These are phyloP conservation scores for Hirsutella thompsonii DNA, from an alignment of 2,329 filamentous ascomycete species.

Conservation along the genomic window DNA sequence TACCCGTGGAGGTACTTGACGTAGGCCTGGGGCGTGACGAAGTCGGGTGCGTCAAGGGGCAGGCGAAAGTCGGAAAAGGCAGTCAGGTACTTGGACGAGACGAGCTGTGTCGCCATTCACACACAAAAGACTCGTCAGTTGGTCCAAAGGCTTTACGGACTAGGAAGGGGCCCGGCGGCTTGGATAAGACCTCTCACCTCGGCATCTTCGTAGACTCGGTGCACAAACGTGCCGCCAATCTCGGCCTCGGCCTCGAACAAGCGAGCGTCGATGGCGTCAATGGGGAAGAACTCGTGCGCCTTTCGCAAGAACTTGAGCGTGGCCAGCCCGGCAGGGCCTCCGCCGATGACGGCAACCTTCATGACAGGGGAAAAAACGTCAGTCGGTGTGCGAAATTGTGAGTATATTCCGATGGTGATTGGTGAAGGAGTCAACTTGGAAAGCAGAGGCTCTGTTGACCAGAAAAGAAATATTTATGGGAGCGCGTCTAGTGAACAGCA, in stretches of 20 bases:
- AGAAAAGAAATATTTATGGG: too few species aligned
- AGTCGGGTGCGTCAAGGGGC: conserved; percentile 27
- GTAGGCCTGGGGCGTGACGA: conserved; percentile 26
- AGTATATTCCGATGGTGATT: not conserved
- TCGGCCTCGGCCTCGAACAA: conserved; percentile 30
- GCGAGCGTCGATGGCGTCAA: conserved; percentile 23
- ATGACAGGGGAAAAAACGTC: conserved; percentile 10
- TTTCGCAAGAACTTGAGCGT: conserved; percentile 26
- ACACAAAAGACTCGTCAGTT: not conserved
- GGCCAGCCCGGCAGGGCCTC: conserved; percentile 27
- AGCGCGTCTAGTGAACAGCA: too few species aligned
- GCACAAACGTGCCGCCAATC: conserved; percentile 33
- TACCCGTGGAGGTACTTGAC: conserved; percentile 30
- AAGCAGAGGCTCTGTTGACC: too few species aligned
- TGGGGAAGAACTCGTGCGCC: conserved; percentile 23
- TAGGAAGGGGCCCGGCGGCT: too few species aligned
- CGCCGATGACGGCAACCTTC: conserved; percentile 28
- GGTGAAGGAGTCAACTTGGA: not conserved
- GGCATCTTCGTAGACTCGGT: conserved; percentile 33
- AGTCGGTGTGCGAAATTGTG: not conserved
- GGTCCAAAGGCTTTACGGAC: not conserved
- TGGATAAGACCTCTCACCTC: too few species aligned
- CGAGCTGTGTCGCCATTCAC: conserved; percentile 18
- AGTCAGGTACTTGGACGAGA: conserved; percentile 36
- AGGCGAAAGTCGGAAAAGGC: conserved; percentile 36